Base-by-base conservation (phyloP, 225 moss, liverwort and hornwort species). In the Physcomitrium patens region DNA sequence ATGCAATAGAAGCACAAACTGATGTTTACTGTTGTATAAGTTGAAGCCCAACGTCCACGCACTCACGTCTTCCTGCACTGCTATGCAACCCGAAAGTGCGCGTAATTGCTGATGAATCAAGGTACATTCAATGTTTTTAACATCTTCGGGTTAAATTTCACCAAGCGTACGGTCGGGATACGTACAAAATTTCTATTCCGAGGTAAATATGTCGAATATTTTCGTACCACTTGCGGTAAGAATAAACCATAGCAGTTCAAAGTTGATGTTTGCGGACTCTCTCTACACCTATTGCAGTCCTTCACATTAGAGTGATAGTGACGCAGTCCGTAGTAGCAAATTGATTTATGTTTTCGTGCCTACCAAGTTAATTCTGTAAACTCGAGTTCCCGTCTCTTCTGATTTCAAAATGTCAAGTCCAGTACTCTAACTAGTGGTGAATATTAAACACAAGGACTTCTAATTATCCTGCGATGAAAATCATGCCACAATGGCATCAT, bases 351-450 rank as follows among this genome's bases (percentile, higher is more conserved):
- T 43, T 28, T 23, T 53, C 56, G 37, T 23, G 60, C 74, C 54
- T 70, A 70, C 37, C 56, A 78, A 62, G 77, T 70, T 77, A 80
- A 81, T 81, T 78, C 75, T 74, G 74, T 26, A 62, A n/a, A 75
- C 71, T 84, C 67, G 56, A 84, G 84, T 75, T 59, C 80, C 62
- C 31, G 67, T 84, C 77, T 50, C 45, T 50, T 81, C 75, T 59
- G 63, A 78, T 75, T 37, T 55, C 63, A 70, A 78, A 75, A 69
- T 81, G 44, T 81, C 68, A 71, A 71, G 74, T 37, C 51, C 71
- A 42, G 27, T 66, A 37, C 31, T 4, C 60, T 61, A 61, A 80
- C 69, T 73, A 70, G 23, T 37, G 16, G 55, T 82, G 63, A 69
- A 48, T 68, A 52, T 44, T 63, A 11, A 68, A 58, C 65, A 12